Base-by-base conservation (phyloP, 345 rosid genomes). In the Brassica napus region DNA sequence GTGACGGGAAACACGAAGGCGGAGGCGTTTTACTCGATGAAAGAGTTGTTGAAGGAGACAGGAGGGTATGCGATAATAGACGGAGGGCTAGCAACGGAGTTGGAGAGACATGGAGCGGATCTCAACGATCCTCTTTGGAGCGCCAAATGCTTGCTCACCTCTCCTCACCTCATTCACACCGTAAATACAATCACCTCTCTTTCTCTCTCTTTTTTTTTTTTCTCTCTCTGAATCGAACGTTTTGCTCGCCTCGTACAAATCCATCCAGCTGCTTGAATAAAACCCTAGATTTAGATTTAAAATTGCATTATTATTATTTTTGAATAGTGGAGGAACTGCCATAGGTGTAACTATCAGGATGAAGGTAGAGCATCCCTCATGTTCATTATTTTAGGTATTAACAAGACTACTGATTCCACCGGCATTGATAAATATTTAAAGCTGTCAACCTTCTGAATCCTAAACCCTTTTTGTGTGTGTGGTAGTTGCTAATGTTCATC, bases 61-160 rank as follows among this genome's bases (percentile, higher is more conserved):
- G 91, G 90, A 12, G 94, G 94, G 8, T 76, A 61, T 44, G 92
- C 94, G 12, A 71, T 89, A 3, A 85, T 91, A 14, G 97, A 89
- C 76, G 94, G 97, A 0, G 97, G 97, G 57, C 85, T 91, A 16
- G 97, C 97, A 11, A 91, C 97, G 83, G 97, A 88, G 85, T 89
- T 91, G 71, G 92, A 89, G 87, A 76, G 91, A 15, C 88, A 85
- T 68, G 92, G 92, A 14, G 94, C 97, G 57, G 91, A 91, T 84
- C 94, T 91, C 73, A 89, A 88, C 59, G 94, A 91, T 80, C 92
- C 94, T 31, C 91, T 91, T 70, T 91, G 94, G 94, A 89, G 94
- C 77, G 92, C 97, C 85, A 88, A 88, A 84, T 89, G 94, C 75
- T 94, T 91, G 26, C 83, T 88, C 82, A 15, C 59, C 2, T 54